phyloP scores from a whole-genome alignment of 345 rosid genomes.

The Brassica incana region DNA sequence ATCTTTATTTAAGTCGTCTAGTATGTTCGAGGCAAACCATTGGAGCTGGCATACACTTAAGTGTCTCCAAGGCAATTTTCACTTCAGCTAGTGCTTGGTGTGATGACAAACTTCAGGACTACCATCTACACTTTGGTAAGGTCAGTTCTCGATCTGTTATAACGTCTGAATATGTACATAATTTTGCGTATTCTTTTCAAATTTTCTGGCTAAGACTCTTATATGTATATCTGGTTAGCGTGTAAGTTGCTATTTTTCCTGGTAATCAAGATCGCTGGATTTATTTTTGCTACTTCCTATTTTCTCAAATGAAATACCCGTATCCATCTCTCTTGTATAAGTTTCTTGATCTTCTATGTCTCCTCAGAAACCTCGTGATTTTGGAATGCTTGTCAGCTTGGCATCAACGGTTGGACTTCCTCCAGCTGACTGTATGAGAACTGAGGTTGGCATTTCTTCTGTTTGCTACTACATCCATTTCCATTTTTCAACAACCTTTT shows the following conservation, averaged over 20 bases:
- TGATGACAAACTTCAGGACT: constrained; percentile 72
- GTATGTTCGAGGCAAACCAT: constrained; percentile 54
- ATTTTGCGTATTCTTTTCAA: neutral
- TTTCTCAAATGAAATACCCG: neutral
- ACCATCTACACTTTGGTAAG: constrained; percentile 82
- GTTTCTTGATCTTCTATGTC: constrained; percentile 9
- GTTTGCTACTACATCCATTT: constrained; percentile 10
- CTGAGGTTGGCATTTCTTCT: constrained; percentile 57
- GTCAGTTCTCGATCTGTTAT: constrained; percentile 46
- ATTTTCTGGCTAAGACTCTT: neutral
- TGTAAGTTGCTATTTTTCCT: neutral
- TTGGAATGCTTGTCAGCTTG: constrained; percentile 60
- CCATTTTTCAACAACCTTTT: constrained; percentile 1
- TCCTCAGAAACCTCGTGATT: constrained; percentile 64
- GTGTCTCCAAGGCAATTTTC: constrained; percentile 58
- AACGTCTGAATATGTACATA: neutral
- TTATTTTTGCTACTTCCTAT: neutral
- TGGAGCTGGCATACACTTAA: constrained; percentile 45
- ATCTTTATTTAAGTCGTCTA: constrained; percentile 54
- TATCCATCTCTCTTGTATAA: neutral
- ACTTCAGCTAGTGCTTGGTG: constrained; percentile 70
- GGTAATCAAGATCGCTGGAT: neutral
- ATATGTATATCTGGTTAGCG: constrained; percentile 14
- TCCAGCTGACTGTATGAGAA: constrained; percentile 47
- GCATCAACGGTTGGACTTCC: constrained; percentile 65